Base-by-base conservation (phyloP, 1,139 yeast species). In the Sugiyamaella xylanicola region DNA sequence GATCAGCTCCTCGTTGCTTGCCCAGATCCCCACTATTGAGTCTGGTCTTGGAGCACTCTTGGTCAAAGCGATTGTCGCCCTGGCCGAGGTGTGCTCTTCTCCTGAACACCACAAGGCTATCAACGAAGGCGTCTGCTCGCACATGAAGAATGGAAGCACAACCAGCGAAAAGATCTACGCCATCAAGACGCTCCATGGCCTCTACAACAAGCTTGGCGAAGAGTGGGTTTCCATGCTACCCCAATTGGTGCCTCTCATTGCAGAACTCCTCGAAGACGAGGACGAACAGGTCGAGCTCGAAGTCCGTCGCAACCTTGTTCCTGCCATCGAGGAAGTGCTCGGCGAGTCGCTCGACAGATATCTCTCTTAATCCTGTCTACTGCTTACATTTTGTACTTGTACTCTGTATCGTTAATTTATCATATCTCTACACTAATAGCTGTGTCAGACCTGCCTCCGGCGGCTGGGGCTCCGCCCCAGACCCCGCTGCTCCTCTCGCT, bases 301-400 rank as follows among this genome's bases (percentile, higher is more conserved):
- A 72, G 97, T 91, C 3, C 86, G 97, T 74, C 81, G 85, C 47
- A 96, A 96, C n/a, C 79, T 93, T 62, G 96, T 92, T 3, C 87
- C 89, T 65, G 97, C 88, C 9, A 86, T 93, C 58, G 99, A 93
- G 70, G 85, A 83, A 57, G 96, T 91, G 19, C 78, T 95, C 63
- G 99, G 99, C 50, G 99, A 93, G 72, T 95, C 97, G 47, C 80
- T 93, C 61, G 97, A 92, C 68, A 82, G 95, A 72, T 93, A 92
- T 68, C 78, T 93, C 65, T 86, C 85, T 62, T 90, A 77, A 66
- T 29, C 11, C 11, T 13, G 16, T 13, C 40, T 17, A 40, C 22
- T 40, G 3, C 21, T 40, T 8, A 51, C 13, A 46, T 9, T 22
- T 3, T 36, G 5, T n/a, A n/a, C n/a, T n/a, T n/a, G n/a, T n/a